Base-by-base conservation (phyloP, 2,329 filamentous ascomycete species). In the Hypoxylon sp. region DNA sequence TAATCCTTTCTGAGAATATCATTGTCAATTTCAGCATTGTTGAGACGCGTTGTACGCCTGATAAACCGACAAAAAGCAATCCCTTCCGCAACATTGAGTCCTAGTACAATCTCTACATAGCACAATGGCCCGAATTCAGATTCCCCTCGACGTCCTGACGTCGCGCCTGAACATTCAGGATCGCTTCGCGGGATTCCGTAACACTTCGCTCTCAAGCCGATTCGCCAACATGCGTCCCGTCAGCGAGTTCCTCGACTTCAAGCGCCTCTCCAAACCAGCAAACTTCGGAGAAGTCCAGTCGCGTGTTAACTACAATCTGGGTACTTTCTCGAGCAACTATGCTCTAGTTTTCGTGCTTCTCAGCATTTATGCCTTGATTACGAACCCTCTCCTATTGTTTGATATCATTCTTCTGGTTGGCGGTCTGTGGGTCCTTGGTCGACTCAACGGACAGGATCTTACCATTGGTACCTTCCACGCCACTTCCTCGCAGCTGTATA, bases 301-400 rank as follows among this genome's bases (percentile, higher is more conserved):
- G 75, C 90, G 95, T 72, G 90, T 97, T 83, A 97, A 97, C 86
- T 98, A 98, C 90, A 99, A 99, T 82, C 84, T 99, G 72, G 90
- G 92, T 80, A 92, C 98, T 85, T 99, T 97, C 86, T 97, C 94
- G 69, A 98, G 93, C 91, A 99, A 99, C 86, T 99, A 99, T 87
- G 91, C 92, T 74, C 91, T 92, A 71, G 89, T 98, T 75, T 97
- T 98, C 79, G 86, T 92, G 75, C 97, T 99, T 91, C 91, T 99
- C 78, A 93, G 92, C 85, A 91, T 99, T 83, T 99, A 99, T 86
- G 93, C 93, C 77, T 84, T 99, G 76, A 87, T 99, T 77, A 96
- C 93, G 75, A 98, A 98, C 83, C 85, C 89, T 77, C 82, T 90
- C 49, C 87, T 99, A 57, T 89, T 98, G 68, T 98, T 98, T 79